Percentiles rank a stretch among this genome's conserved stretches.
phyloP scores from a whole-genome alignment of 2,329 filamentous ascomycete species.

The Claviceps pazoutovae region DNA sequence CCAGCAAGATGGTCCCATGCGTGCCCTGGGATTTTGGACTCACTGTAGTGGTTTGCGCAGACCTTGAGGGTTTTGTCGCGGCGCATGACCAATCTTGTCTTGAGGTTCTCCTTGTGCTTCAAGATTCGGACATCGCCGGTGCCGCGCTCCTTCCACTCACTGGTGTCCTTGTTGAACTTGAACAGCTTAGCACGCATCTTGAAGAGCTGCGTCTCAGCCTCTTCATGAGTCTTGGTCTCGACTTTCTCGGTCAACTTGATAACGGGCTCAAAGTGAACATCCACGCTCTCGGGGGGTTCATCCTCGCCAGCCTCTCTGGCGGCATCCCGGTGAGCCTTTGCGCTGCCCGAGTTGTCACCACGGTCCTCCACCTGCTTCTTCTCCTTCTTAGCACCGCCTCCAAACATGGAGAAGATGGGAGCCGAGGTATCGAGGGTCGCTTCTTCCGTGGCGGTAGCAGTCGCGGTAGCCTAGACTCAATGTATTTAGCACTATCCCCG shows the following conservation, averaged over 20 bases:
- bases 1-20: too few relatives aligned
- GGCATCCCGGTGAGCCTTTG: constrained; percentile 60
- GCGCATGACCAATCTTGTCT: constrained; percentile 96
- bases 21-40: constrained; percentile 20
- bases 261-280: constrained; percentile 95
- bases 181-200: constrained; percentile 99
- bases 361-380: constrained; percentile 77
- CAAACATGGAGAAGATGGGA: constrained; percentile 95
- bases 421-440: constrained; percentile 35
- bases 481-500: not conserved
- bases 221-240: constrained; percentile 95
- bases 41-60: constrained; percentile 99
- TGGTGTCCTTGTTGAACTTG: constrained; percentile 83
- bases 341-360: constrained; percentile 77
- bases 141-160: constrained; percentile 98
- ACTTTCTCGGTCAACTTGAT: constrained; percentile 94
- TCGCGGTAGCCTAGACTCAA: constrained; percentile 5
- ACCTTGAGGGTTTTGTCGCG: constrained; percentile 99
- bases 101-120: constrained; percentile 98
- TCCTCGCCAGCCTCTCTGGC: constrained; percentile 51
- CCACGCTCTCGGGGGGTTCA: constrained; percentile 71
- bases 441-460: constrained; percentile 10
- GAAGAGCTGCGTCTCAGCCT: constrained; percentile 92
- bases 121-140: constrained; percentile 91
- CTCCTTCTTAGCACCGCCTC: constrained; percentile 92